Base-by-base conservation (phyloP, 331 rosid genomes). In the Ulmus americana region DNA sequence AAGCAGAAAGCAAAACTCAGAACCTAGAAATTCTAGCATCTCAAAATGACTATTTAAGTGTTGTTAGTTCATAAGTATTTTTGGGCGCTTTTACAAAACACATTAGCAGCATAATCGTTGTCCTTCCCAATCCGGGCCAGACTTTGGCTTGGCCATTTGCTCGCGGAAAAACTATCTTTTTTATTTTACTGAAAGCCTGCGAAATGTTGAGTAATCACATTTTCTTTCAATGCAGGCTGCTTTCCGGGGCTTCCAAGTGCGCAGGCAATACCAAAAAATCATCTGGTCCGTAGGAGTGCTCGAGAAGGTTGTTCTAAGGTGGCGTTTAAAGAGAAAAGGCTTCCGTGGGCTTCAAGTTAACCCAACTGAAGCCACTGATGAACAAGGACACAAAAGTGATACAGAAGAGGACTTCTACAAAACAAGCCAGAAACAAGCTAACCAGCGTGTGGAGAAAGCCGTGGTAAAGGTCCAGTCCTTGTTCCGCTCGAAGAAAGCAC, bases 401-500 rank as follows among this genome's bases (percentile, higher is more conserved):
- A 54, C 59, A 5, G 97, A 79, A 79, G 99, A 94, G 74, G 97
- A 87, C 63, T 90, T 94, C 82, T 87, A 77, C 63, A 77, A 56
- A 46, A 43, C 79, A 16, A 84, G 97, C 71, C 82, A 85, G 73
- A 90, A 78, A 72, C 99, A 87, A 75, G 99, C 96, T 43, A 86
- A 78, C 76, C 88, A 87, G 16, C 99, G 96, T 13, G 69, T 87
- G 49, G 96, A 81, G 75, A 87, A 81, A 76, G 75, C 96, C 46
- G 88, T 94, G 10, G 73, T 81, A 11, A 82, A 90, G 1, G 97
- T 94, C 54, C 96, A 94, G 80, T 77, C 91, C 35, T 74, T 94
- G 99, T 90, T 94, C 77, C 96, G 91, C 45, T 94, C 99, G 1
- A 90, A 76, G 79, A 82, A 94, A 80, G 99, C 91, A 12, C 99